Conservation (phyloP, 2,329 filamentous ascomycete genomes). For the Penicillium sclerotiorum region DNA sequence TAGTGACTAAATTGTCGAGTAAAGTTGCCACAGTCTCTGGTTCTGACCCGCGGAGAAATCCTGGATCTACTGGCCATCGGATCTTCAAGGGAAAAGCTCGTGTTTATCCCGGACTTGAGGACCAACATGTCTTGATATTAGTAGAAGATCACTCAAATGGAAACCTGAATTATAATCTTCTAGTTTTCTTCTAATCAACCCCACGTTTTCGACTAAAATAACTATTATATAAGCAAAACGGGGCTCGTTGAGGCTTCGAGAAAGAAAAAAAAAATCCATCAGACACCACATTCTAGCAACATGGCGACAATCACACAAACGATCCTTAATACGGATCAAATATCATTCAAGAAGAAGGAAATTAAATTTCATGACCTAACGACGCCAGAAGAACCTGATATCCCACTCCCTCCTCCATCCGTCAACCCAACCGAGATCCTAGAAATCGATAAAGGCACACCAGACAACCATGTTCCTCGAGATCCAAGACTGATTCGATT, state of each 20-base stretch:
- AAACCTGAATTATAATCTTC: neutral
- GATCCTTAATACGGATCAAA: slow-evolving; percentile 6
- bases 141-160: no score
- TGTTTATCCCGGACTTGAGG: no score
- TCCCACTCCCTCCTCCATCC: slow-evolving; percentile 70
- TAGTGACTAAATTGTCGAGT: neutral
- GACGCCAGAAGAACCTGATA: slow-evolving; percentile 38
- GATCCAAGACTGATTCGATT: slow-evolving; percentile 81
- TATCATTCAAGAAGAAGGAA: slow-evolving; percentile 22
- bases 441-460: slow-evolving; percentile 77
- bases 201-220: neutral
- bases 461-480: slow-evolving; percentile 77
- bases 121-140: no score
- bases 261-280: neutral
- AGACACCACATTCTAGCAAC: neutral
- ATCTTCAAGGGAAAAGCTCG: no score
- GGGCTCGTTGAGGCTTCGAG: neutral
- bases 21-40: no score
- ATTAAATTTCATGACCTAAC: slow-evolving; percentile 30
- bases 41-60: no score
- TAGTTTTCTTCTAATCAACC: neutral
- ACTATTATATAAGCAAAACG: slow-evolving; percentile 5
- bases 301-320: slow-evolving; percentile 32
- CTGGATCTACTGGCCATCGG: no score
- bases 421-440: slow-evolving; percentile 63